phyloP scores from a whole-genome alignment of 148 eudicot genomes.

The Vaccinium corymbosum region DNA sequence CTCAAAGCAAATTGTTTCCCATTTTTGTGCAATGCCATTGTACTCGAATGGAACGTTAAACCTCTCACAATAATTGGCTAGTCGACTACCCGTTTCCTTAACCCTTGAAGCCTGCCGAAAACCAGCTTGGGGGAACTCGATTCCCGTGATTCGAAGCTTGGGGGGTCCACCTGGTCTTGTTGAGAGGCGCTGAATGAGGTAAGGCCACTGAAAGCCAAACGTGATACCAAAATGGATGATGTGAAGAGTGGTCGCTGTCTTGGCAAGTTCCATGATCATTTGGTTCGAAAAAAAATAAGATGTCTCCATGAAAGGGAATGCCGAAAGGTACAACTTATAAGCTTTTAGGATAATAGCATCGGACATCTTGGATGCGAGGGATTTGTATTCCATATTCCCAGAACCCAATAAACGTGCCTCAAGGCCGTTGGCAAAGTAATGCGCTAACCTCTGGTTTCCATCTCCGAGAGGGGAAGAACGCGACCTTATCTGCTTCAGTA shows the following conservation, averaged over 20 bases:
- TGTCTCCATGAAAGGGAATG: constrained; percentile 48
- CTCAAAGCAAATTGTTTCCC: constrained; percentile 36
- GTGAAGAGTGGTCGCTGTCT: constrained; percentile 32
- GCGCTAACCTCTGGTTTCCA: constrained; percentile 48
- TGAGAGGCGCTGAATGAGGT: constrained; percentile 43
- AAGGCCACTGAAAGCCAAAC: constrained; percentile 53
- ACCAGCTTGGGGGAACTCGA: constrained; percentile 39
- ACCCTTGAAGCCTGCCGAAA: constrained; percentile 34
- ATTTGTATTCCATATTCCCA: constrained; percentile 14
- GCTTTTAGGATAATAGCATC: constrained; percentile 36
- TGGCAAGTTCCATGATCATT: constrained; percentile 28
- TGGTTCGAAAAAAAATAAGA: constrained; percentile 39
- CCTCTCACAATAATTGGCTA: constrained; percentile 40
- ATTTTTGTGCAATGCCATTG: constrained; percentile 32
- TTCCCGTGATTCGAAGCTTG: constrained; percentile 42
- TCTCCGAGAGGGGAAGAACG: constrained; percentile 49
- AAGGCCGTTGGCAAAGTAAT: constrained; percentile 54
- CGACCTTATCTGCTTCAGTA: constrained; percentile 36
- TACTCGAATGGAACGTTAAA: constrained; percentile 50
- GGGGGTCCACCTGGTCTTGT: constrained; percentile 42
- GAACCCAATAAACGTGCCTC: constrained; percentile 51
- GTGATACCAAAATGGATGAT: constrained; percentile 45
- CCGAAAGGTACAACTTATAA: constrained; percentile 37
- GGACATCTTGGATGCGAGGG: not conserved
- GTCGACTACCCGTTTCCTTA: constrained; percentile 28